Evolutionary conservation across 2,329 filamentous ascomycete species (phyloP), one percentile per base, ranked within the genome.

Genomic region (Aaosphaeria arxii): DNA sequence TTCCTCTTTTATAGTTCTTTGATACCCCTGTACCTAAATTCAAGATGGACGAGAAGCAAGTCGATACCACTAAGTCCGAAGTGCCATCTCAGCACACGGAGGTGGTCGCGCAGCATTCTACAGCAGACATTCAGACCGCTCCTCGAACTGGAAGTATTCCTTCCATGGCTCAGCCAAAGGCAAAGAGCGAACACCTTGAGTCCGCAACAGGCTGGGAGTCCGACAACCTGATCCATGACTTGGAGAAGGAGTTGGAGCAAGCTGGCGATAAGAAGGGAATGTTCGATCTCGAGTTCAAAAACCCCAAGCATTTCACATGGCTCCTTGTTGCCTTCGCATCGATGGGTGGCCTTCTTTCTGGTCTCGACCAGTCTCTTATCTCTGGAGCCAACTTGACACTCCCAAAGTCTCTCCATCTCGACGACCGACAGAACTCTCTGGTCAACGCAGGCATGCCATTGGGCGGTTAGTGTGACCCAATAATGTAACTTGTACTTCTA

Each of bases 321-420:
- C 70, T 86, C 11, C 76, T 88, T 11, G 84, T 87, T 40, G 82
- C 77, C 1, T 89, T 89, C 57, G 86, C 86, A n/a, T 86, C 83
- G 11, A 87, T 89, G 83, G 86, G 86, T 43, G 86, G 86, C 63
- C 72, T 89, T 24, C 78, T 89, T 0, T 87, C 84, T 1, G 86
- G 86, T 51, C 76, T 89, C 17, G 86, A 89, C 61, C 86, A 89
- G 69, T 86, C 82, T 41, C 74, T 89, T 47, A 89, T 89, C 58
- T 85, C 80, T 9, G 86, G 86, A 45, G 86, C 86, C 43, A 85
- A 86, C 59, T 73, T 89, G 4, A 86, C 80, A 62, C 73, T 89
- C 40, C 86, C 86, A 3, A 55, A 64, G 0, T 82, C 83, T 40
- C 72, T 89, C 1, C 61, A 71, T 28, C 74, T 89, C 31, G 71